Conservation (phyloP, 768 basidiomycete genomes). For the Suillus weaverae region DNA sequence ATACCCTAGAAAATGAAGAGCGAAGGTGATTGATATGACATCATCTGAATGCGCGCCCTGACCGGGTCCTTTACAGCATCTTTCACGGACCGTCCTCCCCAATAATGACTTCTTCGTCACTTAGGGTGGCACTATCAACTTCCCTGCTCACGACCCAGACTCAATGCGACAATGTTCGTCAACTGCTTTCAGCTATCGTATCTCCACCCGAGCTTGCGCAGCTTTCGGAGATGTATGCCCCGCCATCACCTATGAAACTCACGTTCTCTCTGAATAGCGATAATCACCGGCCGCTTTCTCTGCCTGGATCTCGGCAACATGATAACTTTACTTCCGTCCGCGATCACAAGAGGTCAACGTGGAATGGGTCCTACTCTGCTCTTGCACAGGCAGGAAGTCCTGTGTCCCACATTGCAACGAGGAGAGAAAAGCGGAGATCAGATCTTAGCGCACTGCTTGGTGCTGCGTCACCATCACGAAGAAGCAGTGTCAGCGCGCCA, state of each 20-base stretch:
- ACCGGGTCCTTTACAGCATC: conserved; percentile 22
- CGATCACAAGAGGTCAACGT: conserved; percentile 63
- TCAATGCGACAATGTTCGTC: conserved; percentile 81
- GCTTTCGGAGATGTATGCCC: conserved; percentile 86
- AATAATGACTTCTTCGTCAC: conserved; percentile 26
- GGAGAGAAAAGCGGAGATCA: conserved; percentile 53
- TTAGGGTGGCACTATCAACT: conserved; percentile 71
- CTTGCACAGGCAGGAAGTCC: conserved; percentile 51
- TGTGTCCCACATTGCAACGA: conserved; percentile 39
- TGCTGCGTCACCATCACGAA: conserved; percentile 20
- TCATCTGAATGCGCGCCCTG: background rate
- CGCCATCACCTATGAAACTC: conserved; percentile 55
- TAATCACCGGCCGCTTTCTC: conserved; percentile 47
- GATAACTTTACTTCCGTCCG: conserved; percentile 21
- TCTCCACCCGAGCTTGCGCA: conserved; percentile 71
- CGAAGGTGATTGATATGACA: conserved; percentile 43
- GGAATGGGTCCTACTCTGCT: conserved; percentile 68
- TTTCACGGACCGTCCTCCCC: conserved; percentile 46
- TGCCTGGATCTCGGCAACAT: conserved; percentile 32
- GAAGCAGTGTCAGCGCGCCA: conserved; percentile 43
- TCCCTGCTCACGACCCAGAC: conserved; percentile 74
- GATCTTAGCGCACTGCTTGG: conserved; percentile 52
- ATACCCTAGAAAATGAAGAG: conserved; percentile 68
- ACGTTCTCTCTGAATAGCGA: conserved; percentile 25
- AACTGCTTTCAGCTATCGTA: conserved; percentile 74